A percentile compares a stretch with the other conserved stretches of the same genome.
Conservation (phyloP, 352 stramenopile genomes). For the Phytophthora europaea region DNA sequence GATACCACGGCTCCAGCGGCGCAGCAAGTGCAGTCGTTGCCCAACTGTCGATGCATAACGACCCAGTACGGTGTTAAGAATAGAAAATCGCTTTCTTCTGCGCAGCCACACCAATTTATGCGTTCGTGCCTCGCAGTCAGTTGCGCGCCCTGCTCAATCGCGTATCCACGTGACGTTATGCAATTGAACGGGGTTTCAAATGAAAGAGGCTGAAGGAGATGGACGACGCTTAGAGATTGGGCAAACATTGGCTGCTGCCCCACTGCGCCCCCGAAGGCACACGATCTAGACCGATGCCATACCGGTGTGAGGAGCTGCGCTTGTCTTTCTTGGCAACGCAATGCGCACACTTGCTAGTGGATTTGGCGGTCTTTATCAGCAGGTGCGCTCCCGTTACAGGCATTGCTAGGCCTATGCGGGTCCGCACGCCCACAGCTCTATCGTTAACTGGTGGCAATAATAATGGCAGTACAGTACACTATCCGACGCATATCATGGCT, state of each 20-base stretch:
- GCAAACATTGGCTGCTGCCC: conserved; percentile 29
- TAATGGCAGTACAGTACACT: conserved; percentile 1
- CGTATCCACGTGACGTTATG: conserved; percentile 2
- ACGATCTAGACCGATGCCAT: not conserved
- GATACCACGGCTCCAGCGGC: not conserved
- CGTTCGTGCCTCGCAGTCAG: not conserved
- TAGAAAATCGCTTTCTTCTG: not conserved
- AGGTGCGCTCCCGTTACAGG: not conserved
- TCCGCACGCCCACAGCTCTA: not conserved
- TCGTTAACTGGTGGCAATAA: conserved; percentile 17
- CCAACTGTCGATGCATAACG: not conserved
- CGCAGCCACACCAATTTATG: not conserved
- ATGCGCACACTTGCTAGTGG: conserved; percentile 7
- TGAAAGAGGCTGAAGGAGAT: conserved; percentile 23
- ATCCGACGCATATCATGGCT: conserved; percentile 11
- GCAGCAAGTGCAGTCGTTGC: not conserved
- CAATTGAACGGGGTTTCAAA: not conserved
- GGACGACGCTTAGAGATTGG: conserved; percentile 21
- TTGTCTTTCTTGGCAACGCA: conserved; percentile 26
- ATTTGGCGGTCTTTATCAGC: not conserved
- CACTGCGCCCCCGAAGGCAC: not conserved
- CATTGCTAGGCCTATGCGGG: not conserved
- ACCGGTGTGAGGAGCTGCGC: conserved; percentile 18
- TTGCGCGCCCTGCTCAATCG: not conserved
- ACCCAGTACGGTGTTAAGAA: not conserved